phyloP scores from a whole-genome alignment of 2,329 filamentous ascomycete genomes.

The Cladorrhinum sp. region DNA sequence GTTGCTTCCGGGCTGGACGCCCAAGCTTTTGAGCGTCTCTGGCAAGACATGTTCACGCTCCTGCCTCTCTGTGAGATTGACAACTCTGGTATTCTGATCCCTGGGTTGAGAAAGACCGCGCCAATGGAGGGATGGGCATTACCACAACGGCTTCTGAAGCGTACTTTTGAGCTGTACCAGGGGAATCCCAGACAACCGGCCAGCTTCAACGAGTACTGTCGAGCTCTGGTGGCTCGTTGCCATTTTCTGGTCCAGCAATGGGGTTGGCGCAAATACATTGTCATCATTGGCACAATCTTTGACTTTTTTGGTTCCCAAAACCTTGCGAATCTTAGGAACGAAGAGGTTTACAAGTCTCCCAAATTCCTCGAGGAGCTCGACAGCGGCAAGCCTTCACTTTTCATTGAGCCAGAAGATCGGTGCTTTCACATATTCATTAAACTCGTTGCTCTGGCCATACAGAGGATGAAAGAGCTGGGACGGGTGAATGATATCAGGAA shows the following conservation, averaged over 20 bases:
- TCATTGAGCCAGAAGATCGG: slow-evolving; percentile 52
- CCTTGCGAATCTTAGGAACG: slow-evolving; percentile 61
- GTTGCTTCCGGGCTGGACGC: slow-evolving; percentile 41
- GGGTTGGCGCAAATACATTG: slow-evolving; percentile 60
- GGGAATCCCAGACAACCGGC: slow-evolving; percentile 53
- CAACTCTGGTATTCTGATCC: slow-evolving; percentile 46
- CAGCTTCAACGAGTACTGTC: slow-evolving; percentile 65
- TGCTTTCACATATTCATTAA: slow-evolving; percentile 69
- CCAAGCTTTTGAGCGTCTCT: slow-evolving; percentile 51
- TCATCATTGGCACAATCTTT: slow-evolving; percentile 60
- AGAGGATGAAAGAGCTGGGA: slow-evolving; percentile 45
- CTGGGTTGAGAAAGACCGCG: slow-evolving; percentile 36
- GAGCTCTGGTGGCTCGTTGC: slow-evolving; percentile 57
- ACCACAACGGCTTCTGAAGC: slow-evolving; percentile 54
- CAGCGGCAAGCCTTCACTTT: slow-evolving; percentile 43
- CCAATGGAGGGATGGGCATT: slow-evolving; percentile 59
- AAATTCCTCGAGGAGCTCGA: slow-evolving; percentile 57
- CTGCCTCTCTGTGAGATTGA: slow-evolving; percentile 62
- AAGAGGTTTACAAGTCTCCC: slow-evolving; percentile 60
- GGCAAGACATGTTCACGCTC: slow-evolving; percentile 58
- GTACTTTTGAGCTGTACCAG: slow-evolving; percentile 58
- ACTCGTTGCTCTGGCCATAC: slow-evolving; percentile 56
- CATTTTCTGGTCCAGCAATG: slow-evolving; percentile 62
- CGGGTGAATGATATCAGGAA: slow-evolving; percentile 59
- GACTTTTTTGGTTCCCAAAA: slow-evolving; percentile 65